A percentile compares a stretch with the other conserved stretches of the same genome.
These are phyloP conservation scores for Candida vartiovaarae DNA, from an alignment of 805 yeast genomes.

Conservation along the genomic window DNA sequence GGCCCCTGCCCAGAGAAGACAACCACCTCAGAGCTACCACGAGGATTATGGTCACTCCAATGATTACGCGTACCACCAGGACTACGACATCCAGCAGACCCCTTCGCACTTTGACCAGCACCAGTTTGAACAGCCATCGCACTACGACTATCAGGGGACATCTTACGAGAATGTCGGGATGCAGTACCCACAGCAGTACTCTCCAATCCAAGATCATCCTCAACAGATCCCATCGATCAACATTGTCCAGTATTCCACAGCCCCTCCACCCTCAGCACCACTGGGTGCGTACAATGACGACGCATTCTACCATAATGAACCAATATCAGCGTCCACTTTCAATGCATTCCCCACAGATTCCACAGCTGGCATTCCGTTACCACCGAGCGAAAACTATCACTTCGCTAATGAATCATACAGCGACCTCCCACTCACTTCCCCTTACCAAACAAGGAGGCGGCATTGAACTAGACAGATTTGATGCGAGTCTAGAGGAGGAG, in stretches of 20 bases:
- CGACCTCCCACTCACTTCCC: constrained; percentile 2
- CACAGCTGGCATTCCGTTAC: constrained; percentile 4
- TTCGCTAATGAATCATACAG: constrained; percentile 4
- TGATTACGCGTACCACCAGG: background rate
- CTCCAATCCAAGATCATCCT: constrained; percentile 18
- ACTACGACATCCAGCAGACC: constrained; percentile 6
- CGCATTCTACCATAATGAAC: constrained; percentile 10
- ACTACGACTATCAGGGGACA: background rate
- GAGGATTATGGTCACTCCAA: background rate
- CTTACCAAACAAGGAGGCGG: background rate
- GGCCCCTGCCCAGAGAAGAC: constrained; percentile 10
- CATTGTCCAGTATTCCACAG: constrained; percentile 3
- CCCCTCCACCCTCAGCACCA: background rate
- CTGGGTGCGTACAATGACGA: constrained; percentile 9
- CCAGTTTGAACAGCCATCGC: background rate
- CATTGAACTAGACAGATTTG: constrained; percentile 9
- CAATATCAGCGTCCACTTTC: constrained; percentile 11
- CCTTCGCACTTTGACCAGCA: background rate
- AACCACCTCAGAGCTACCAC: background rate
- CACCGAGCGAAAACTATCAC: constrained; percentile 8
- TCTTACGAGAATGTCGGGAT: background rate
- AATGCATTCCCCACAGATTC: constrained; percentile 18
- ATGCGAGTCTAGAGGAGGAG: constrained; percentile 29
- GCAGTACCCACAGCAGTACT: constrained; percentile 17
- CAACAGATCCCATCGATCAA: constrained; percentile 13